Evolutionary conservation across 768 basidiomycete genomes (phyloP), one percentile per base, ranked within the genome.

Genomic region (Piloderma croceum): DNA sequence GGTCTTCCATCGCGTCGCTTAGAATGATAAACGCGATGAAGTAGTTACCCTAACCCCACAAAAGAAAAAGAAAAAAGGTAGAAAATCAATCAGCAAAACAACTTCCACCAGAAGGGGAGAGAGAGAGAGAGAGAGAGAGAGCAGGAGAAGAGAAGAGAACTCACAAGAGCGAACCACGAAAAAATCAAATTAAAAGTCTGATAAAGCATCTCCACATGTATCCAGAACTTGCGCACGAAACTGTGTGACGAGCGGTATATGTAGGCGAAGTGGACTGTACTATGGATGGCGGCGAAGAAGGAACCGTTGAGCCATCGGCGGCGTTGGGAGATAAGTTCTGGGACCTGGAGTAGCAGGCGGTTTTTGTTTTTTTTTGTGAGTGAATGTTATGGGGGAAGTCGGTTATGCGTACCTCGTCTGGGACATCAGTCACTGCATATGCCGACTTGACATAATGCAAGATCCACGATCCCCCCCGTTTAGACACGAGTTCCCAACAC

Each of bases 401-500:
- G 19, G 33, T 36, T 5, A 7, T 9, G 58, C 68, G 24, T 39
- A 84, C 85, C 54, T 89, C 82, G 55, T 96, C 91, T 0, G 93
- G 93, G 2, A 96, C 92, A 60, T 97, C 91, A 2, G 90, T 93
- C 17, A 90, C 76, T 3, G 83, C 92, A 50, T 90, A 90, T 3
- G 93, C 91, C 1, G 85, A 90, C 56, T 96, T 93, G 64, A 96
- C 93, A 54, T 93, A 99, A 67, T 97, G 92, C 57, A 99, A 63
- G 33, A 87, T 79, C 94, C 94, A 97, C 19, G 86, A 71, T 3
- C 79, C 83, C 12, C 83, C 82, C 9, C 91, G 79, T 56, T 97
- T 98, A n/a, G 89, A 87, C 23, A 97, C 93, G 18, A 98, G 75
- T 59, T 97, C 93, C 91, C 92, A 97, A 60, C 93, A 97, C 2